Evolutionary conservation across 305 asterid species (phyloP).

Genomic region (Fraxinus dipetala): DNA sequence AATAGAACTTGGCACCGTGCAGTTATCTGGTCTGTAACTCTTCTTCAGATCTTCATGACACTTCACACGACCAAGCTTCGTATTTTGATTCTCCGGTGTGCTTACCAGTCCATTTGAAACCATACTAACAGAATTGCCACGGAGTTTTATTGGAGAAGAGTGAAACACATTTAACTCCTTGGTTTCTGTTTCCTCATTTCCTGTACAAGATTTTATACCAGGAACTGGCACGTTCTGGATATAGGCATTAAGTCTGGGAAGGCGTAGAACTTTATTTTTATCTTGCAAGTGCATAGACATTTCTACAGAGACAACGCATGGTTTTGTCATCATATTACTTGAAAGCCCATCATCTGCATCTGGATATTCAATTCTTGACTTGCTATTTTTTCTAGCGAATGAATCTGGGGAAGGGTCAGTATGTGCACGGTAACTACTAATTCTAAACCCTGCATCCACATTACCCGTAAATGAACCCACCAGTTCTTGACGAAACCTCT

Average conservation of each 20-base stretch:
- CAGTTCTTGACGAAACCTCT: slow-evolving; percentile 35
- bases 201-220: slow-evolving; percentile 3
- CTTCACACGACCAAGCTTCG: slow-evolving; percentile 10
- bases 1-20: slow-evolving; percentile 2
- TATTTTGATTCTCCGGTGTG: slow-evolving; percentile 15
- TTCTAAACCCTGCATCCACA: slow-evolving; percentile 17
- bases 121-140: neutral
- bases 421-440: neutral
- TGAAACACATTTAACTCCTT: slow-evolving; percentile 11
- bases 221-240: slow-evolving; percentile 10
- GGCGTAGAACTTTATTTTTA: slow-evolving; percentile 10
- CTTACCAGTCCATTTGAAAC: slow-evolving; percentile 10
- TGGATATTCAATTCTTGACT: neutral
- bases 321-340: slow-evolving; percentile 4
- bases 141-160: slow-evolving; percentile 5
- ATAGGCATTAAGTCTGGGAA: slow-evolving; percentile 8
- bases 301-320: neutral
- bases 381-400: neutral
- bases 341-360: slow-evolving; percentile 13
- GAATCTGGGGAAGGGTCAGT: slow-evolving; percentile 15
- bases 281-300: slow-evolving; percentile 14
- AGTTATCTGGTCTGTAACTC: neutral
- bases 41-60: neutral
- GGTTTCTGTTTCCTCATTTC: neutral
- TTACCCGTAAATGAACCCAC: slow-evolving; percentile 16